Evolutionary conservation across 1,139 yeast species (phyloP), one percentile per base, ranked within the genome.

Genomic region (Torulaspora globosa): DNA sequence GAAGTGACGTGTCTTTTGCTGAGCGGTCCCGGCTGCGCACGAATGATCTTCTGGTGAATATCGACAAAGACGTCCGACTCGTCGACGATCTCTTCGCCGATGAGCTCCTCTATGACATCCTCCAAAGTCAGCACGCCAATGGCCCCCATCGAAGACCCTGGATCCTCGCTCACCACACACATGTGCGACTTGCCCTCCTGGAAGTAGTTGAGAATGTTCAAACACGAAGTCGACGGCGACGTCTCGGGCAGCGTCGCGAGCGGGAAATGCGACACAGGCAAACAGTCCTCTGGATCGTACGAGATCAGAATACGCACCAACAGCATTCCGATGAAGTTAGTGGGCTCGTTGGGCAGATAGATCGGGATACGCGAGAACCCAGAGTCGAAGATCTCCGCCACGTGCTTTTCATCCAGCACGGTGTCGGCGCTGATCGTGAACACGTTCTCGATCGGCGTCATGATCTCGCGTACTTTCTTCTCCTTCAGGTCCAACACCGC

Each of bases 111-210:
- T 62, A 92, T 92, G 12, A 92, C 97, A 65, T 92, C 98, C 67
- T 92, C 98, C 51, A 92, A 73, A 1, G 98, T 92, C 41, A 92
- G 72, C 6, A 92, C 96, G 52, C 98, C 98, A 31, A 84, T 65
- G 0, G 96, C 95, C 19, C 97, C 97, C 28, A 74, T 69, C 3
- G 94, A 82, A 53, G 80, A 89, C 42, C 98, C 98, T 0, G 97
- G 97, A 41, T 74, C 72, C 51, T 81, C 84, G 56, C 94, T 82
- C 10, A 92, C 96, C 35, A 90, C 83, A 58, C 94, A 92, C 98
- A 92, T 92, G 67, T 92, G 98, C 1, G 96, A 84, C 66, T 89
- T 90, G 51, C 98, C 98, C 66, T 90, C 97, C 69, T 92, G 98
- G 74, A 92, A 92, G 67, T 90, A 92, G 67, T 92, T 92, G 60